phyloP scores from a whole-genome alignment of 1,139 yeast genomes.

The Geotrichum bryndzae region DNA sequence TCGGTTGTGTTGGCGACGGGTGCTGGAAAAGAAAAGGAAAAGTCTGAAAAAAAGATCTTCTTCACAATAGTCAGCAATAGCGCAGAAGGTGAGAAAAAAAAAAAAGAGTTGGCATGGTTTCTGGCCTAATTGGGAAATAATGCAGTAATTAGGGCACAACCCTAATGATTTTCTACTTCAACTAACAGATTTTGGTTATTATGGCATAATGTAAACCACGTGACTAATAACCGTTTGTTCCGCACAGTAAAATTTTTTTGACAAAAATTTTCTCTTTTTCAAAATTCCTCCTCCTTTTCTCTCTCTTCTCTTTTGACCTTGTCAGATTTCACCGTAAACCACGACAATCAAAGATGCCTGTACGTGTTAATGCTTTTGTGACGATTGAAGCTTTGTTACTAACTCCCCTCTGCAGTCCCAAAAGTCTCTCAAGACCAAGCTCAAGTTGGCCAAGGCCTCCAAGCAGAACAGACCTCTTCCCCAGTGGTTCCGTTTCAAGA shows the following conservation, averaged over 20 bases:
- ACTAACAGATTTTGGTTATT: neutral
- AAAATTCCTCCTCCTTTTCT: neutral
- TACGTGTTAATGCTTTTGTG: neutral
- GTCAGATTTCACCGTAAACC: slow-evolving; percentile 10
- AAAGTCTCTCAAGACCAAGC: slow-evolving; percentile 97
- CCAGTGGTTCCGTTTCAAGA: slow-evolving; percentile 99
- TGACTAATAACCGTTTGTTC: neutral
- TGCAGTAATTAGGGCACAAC: slow-evolving; percentile 9
- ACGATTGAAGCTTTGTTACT: neutral
- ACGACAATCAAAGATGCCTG: slow-evolving; percentile 16
- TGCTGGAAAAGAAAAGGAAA: neutral
- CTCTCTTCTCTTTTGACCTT: slow-evolving; percentile 9
- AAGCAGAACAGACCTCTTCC: slow-evolving; percentile 99
- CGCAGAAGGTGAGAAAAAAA: neutral
- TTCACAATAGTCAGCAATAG: neutral
- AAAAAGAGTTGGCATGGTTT: neutral
- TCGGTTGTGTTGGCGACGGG: slow-evolving; percentile 13
- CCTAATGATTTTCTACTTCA: slow-evolving; percentile 1
- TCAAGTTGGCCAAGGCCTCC: slow-evolving; percentile 98
- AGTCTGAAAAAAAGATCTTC: neutral
- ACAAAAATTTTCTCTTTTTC: neutral
- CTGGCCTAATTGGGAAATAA: neutral
- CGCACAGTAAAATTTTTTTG: neutral
- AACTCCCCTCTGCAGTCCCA: slow-evolving; percentile 48
- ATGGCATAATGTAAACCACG: neutral